A percentile compares a stretch with the other conserved stretches of the same genome.
Conservation (phyloP, 306 rosid genomes). For the Vachellia collinsii region DNA sequence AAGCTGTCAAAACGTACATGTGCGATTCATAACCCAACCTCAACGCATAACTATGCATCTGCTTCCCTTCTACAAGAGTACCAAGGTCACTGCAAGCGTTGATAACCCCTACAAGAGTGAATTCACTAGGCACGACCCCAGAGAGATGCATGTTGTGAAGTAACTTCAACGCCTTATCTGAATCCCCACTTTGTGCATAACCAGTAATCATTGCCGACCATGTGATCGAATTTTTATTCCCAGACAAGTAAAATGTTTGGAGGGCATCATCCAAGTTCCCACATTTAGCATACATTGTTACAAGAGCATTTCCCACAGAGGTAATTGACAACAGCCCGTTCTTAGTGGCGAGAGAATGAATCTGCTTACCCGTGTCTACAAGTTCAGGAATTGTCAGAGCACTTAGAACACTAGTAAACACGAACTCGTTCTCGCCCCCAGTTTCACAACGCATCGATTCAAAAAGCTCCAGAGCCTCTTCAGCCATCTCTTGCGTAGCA, state of each 20-base stretch:
- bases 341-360: conserved; percentile 67
- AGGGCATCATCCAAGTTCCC: conserved; percentile 75
- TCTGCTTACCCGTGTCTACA: conserved; percentile 58
- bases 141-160: conserved; percentile 64
- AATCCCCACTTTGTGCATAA: conserved; percentile 77
- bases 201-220: conserved; percentile 93
- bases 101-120: conserved; percentile 74
- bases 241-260: conserved; percentile 52
- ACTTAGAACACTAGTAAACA: conserved; percentile 68
- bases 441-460: conserved; percentile 43
- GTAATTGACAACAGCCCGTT: conserved; percentile 59
- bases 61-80: conserved; percentile 69
- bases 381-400: conserved; percentile 44
- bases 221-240: conserved; percentile 74
- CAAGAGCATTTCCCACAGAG: conserved; percentile 78
- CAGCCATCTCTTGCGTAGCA: conserved; percentile 49
- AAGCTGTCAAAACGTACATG: conserved; percentile 70
- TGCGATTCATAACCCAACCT: conserved; percentile 76
- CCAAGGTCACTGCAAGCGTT: conserved; percentile 75
- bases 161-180: conserved; percentile 62
- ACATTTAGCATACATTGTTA: conserved; percentile 82
- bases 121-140: conserved; percentile 64
- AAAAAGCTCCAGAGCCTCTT: conserved; percentile 58
- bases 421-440: conserved; percentile 56
- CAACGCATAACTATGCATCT: conserved; percentile 66